Base-by-base conservation (phyloP, 495 filamentous ascomycete species). In the Extremus antarcticus region DNA sequence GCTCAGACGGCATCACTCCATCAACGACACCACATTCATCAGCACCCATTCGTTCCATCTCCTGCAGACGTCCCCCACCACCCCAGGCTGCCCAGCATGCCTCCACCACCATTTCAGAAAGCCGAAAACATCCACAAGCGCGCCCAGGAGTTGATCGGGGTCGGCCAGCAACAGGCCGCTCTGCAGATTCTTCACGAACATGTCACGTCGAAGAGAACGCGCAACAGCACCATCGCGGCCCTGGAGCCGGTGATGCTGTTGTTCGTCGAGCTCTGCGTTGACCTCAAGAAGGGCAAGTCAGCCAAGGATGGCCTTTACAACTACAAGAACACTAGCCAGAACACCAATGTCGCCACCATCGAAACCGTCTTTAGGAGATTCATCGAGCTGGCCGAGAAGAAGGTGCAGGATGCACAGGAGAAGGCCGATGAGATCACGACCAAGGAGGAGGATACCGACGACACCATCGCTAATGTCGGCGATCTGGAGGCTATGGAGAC, bases 311-410 rank as follows among this genome's bases (percentile, higher is more conserved):
- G 92, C 49, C 78, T 98, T 25, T 98, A 97, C 66, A 90, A 95
- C 65, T 98, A 98, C 80, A 98, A 98, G 79, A 98, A 98, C 69
- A 95, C 95, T 61, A 87, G 88, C 47, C 92, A 98, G 72, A 98
- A 97, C 74, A 95, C 91, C 61, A 98, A 95, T 65, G 90, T 98
- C 51, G 89, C 83, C 62, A 97, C 94, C 35, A 98, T 98, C 70
- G 92, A 98, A 83, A 71, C 94, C 52, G 94, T 98, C 47, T 81
- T 97, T 55, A 94, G 94, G 72, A 89, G 84, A 63, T 98, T 98
- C 72, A 97, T 97, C 73, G 90, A 95, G 68, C 81, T 98, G 50
- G 90, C 92, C 58, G 90, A 95, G 64, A 79, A 85, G 65, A 98
- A 97, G 76, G 92, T 98, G 65, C 91, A 87, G 56, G 88, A 89